These are phyloP conservation scores for Urochloa ruziziensis DNA, from an alignment of 176 grass and related monocot genomes.

Conservation along the genomic window DNA sequence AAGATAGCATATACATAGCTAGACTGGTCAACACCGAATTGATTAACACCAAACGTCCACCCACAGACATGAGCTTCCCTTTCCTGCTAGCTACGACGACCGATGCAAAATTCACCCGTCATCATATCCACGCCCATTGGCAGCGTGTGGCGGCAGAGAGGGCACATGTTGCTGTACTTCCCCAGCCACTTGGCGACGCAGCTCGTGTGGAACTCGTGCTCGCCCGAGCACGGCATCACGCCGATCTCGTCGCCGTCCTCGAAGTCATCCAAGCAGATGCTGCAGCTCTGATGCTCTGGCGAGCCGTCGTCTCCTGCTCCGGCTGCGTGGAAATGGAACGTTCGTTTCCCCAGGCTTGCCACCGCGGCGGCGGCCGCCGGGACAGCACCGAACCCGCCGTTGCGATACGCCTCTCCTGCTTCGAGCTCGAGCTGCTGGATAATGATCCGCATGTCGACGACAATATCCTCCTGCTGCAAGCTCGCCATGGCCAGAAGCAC, in stretches of 20 bases:
- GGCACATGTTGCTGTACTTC: not conserved
- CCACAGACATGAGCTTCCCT: too few species aligned
- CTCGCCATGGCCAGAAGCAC: not conserved
- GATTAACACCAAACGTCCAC: too few species aligned
- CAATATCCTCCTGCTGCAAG: not conserved
- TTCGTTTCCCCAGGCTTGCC: not conserved
- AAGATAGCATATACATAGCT: too few species aligned
- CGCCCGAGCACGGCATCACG: not conserved
- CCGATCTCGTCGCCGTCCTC: not conserved
- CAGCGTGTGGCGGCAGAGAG: slow-evolving; percentile 13
- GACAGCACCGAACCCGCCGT: not conserved
- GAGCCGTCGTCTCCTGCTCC: not conserved
- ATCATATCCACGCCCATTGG: not conserved
- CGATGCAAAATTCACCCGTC: too few species aligned
- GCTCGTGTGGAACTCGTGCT: not conserved
- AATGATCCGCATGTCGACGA: not conserved
- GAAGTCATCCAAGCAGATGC: slow-evolving; percentile 18
- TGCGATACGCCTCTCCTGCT: not conserved
- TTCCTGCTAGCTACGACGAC: too few species aligned
- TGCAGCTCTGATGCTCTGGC: not conserved
- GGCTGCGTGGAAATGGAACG: not conserved
- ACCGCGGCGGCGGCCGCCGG: not conserved
- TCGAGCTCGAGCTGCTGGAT: not conserved
- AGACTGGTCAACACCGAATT: too few species aligned
- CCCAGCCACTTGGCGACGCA: slow-evolving; percentile 15